Evolutionary conservation across 306 rosid species (phyloP).

Genomic region (Glycyrrhiza uralensis): DNA sequence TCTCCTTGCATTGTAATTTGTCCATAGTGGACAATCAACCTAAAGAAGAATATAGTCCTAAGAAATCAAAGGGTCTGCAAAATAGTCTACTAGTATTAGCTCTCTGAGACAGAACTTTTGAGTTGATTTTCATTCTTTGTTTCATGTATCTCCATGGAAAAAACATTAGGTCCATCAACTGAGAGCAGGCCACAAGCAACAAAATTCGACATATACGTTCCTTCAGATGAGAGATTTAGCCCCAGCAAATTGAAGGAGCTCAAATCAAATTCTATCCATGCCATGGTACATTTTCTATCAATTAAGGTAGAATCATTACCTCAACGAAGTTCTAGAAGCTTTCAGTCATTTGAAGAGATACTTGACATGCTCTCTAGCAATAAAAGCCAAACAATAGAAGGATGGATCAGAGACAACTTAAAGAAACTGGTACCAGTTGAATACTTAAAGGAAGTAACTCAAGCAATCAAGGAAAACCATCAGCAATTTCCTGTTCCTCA

Average conservation of each 20-base stretch:
- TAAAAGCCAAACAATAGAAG: constrained; percentile 32
- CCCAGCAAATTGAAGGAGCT: constrained; percentile 51
- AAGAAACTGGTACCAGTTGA: constrained; percentile 39
- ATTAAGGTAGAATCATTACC: constrained; percentile 32
- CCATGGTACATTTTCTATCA: constrained; percentile 40
- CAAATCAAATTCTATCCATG: constrained; percentile 41
- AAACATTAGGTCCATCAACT: constrained; percentile 37
- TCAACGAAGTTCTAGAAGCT: constrained; percentile 20
- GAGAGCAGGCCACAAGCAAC: constrained; percentile 43
- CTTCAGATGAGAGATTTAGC: constrained; percentile 62
- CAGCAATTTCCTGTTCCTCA: constrained; percentile 44
- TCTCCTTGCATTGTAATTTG: not conserved
- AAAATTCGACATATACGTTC: constrained; percentile 46
- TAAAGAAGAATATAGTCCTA: not conserved
- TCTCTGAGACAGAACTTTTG: not conserved
- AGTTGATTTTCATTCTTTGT: not conserved
- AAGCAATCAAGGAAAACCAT: constrained; percentile 29
- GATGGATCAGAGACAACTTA: constrained; percentile 40
- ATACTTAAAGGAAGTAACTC: constrained; percentile 34
- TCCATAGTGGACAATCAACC: not conserved
- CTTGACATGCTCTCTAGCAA: constrained; percentile 39
- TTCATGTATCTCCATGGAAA: not conserved
- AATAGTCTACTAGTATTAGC: not conserved
- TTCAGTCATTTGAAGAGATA: constrained; percentile 52
- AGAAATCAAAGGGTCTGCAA: not conserved